A percentile compares a stretch with the other conserved stretches of the same genome.
Conservation (phyloP, 2,329 filamentous ascomycete genomes). For the Pseudogymnoascus sp. region DNA sequence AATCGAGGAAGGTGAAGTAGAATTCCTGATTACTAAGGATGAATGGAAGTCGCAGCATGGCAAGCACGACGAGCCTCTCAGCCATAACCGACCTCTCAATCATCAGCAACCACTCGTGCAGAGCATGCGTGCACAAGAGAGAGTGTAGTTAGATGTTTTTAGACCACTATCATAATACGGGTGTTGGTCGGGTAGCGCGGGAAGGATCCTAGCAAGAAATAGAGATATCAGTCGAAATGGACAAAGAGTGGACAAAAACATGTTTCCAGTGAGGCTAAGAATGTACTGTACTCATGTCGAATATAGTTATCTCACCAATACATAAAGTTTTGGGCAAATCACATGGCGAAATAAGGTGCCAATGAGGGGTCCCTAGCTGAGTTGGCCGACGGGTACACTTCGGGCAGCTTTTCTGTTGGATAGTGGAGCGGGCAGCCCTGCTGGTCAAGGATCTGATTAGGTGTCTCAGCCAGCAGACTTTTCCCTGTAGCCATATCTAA, state of each 20-base stretch:
- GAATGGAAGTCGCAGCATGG: not conserved
- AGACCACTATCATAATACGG: not conserved
- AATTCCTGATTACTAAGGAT: not conserved
- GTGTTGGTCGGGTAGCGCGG: not conserved
- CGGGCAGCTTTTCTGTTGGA: not conserved
- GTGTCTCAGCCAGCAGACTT: not conserved
- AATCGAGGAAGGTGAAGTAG: conserved; percentile 5
- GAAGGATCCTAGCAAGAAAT: not conserved
- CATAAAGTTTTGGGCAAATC: not conserved
- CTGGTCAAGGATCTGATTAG: not conserved
- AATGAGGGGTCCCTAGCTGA: not conserved
- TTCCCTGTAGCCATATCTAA: conserved; percentile 3
- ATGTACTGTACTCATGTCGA: not conserved
- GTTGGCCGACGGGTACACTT: not conserved
- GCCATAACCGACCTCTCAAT: not conserved
- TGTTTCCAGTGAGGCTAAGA: not conserved
- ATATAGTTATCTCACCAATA: not conserved
- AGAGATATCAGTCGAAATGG: not conserved
- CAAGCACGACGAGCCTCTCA: not conserved
- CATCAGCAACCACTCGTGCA: not conserved
- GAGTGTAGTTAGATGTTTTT: not conserved
- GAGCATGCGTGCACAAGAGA: not conserved
- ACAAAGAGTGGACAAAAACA: not conserved
- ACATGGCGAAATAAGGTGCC: not conserved
- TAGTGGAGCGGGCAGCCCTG: not conserved